Base-by-base conservation (phyloP, 441 rosid genomes). In the Syzygium syzygioides region DNA sequence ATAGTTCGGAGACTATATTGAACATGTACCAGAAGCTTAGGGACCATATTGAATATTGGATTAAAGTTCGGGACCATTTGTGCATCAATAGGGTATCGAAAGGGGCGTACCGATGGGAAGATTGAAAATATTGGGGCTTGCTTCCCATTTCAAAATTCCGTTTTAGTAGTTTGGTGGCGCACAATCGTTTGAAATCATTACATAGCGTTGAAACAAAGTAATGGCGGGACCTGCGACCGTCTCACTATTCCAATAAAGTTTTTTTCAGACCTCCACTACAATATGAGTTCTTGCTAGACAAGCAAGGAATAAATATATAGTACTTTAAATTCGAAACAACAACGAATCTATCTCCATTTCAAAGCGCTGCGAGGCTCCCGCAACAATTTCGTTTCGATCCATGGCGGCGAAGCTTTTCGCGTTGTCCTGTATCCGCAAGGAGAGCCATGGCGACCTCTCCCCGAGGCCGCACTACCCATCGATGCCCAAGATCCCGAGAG, bases 381-480 rank as follows among this genome's bases (percentile, higher is more conserved):
- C 0, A 76, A 76, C 17, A 4, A 37, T 41, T 41, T 20, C 52
- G 18, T 13, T 15, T 28, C 25, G 45, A 18, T 52, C 19, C 87
- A 95, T 97, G 99, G 98, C 97, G 56, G 91, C 93, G 85, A 97
- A 95, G 94, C 89, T 96, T 5, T 88, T 97, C 89, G 90, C 95
- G 4, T 87, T 95, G 50, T 87, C 96, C 23, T 97, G 99, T 92
- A 88, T 97, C 37, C 92, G 98, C 26, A 92, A 90, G 80, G 94
- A 94, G 64, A 91, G 93, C 85, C 89, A 90, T 90, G 94, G 91
- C 4, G 91, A 89, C 66, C 80, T 91, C 55, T 93, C 95, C 11
- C 95, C 95, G 4, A 87, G 92, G 88, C 95, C 96, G 10, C 93
- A 93, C 86, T 95, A 96, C 52, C 96, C 98, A 2, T 92, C 98